A percentile compares a stretch with the other conserved stretches of the same genome.
These are phyloP conservation scores for Ophiostoma australiae DNA, from an alignment of 2,329 filamentous ascomycete species.

Conservation along the genomic window DNA sequence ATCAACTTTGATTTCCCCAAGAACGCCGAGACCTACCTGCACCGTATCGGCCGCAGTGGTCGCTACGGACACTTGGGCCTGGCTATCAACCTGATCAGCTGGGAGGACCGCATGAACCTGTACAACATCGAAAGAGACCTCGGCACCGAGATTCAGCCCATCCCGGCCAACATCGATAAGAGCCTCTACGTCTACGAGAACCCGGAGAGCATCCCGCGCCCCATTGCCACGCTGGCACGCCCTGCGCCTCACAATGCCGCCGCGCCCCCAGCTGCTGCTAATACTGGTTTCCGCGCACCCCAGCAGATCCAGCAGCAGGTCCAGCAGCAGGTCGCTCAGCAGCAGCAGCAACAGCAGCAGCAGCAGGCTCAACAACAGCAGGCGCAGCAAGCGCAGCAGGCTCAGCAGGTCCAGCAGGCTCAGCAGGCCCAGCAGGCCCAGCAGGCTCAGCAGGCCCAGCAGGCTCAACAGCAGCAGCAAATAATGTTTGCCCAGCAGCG, in stretches of 20 bases:
- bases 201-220: slow-evolving; percentile 88
- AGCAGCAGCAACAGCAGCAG: not conserved
- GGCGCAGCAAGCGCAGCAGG: not conserved
- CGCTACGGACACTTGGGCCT: slow-evolving; percentile 95
- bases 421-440: not conserved
- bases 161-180: slow-evolving; percentile 91
- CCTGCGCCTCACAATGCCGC: slow-evolving; percentile 18
- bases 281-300: not conserved
- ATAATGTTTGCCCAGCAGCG: slow-evolving; percentile 19
- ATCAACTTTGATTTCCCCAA: slow-evolving; percentile 99
- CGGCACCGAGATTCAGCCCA: slow-evolving; percentile 96
- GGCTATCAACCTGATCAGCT: slow-evolving; percentile 98
- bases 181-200: slow-evolving; percentile 97
- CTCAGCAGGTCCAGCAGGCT: not conserved
- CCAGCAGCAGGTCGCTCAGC: not conserved
- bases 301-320: not conserved
- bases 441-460: slow-evolving; percentile 6
- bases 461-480: slow-evolving; percentile 17
- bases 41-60: slow-evolving; percentile 95
- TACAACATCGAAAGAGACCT: slow-evolving; percentile 98
- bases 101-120: slow-evolving; percentile 97
- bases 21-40: slow-evolving; percentile 97
- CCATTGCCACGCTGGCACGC: slow-evolving; percentile 50
- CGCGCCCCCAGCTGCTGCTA: not conserved
- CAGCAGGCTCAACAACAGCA: not conserved